Conservation (phyloP, 345 rosid genomes). For the Camelina hispida region DNA sequence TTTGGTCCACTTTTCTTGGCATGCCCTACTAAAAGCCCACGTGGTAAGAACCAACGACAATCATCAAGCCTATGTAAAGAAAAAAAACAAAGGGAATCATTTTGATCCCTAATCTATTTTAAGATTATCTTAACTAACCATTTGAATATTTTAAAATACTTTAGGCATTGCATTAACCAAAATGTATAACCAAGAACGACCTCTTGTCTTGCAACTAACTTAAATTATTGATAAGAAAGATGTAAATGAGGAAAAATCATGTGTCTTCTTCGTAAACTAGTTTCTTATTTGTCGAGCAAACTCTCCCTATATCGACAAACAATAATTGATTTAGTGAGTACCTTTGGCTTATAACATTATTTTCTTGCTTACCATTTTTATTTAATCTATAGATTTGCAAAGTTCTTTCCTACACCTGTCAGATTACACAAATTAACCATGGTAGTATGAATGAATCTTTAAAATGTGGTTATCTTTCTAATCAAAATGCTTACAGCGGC, state of each 20-base stretch:
- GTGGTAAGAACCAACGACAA: conserved; percentile 40
- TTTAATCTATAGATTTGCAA: not conserved
- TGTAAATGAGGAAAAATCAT: conserved; percentile 26
- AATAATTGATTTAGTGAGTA: conserved; percentile 9
- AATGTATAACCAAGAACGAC: conserved; percentile 11
- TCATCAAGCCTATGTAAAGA: conserved; percentile 40
- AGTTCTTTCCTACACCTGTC: not conserved
- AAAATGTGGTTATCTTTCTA: not conserved
- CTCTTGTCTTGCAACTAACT: conserved; percentile 29
- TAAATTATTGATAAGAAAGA: conserved; percentile 4
- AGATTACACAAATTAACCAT: not conserved
- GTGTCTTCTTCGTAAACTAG: conserved; percentile 10
- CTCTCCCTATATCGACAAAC: not conserved
- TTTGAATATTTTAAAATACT: not conserved
- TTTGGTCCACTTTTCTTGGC: conserved; percentile 49
- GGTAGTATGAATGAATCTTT: not conserved
- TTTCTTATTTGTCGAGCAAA: conserved; percentile 6
- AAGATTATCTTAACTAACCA: not conserved
- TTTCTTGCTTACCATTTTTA: not conserved
- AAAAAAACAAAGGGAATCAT: conserved; percentile 27
- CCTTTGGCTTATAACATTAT: not conserved
- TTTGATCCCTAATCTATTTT: conserved; percentile 21
- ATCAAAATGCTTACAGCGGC: not conserved
- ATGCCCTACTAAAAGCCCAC: conserved; percentile 39
- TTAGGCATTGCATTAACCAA: conserved; percentile 18